Evolutionary conservation across 2,329 filamentous ascomycete species (phyloP).

Genomic region (Davidsoniella eucalypti): DNA sequence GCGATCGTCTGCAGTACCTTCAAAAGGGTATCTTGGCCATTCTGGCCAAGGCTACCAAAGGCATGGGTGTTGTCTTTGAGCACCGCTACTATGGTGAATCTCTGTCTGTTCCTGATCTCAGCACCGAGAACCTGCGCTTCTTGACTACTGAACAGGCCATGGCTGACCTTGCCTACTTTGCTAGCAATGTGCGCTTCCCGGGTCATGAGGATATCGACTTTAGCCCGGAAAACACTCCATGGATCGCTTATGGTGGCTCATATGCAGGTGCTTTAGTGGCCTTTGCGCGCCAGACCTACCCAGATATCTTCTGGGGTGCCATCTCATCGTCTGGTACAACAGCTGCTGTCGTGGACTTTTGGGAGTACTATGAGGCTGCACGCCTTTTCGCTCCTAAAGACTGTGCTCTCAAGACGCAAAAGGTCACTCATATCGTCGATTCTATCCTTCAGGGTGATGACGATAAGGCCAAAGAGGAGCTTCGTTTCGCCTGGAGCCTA

Average conservation of each 20-base stretch:
- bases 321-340: slow-evolving; percentile 72
- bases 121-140: slow-evolving; percentile 57
- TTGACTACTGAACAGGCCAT: slow-evolving; percentile 69
- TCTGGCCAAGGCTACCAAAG: slow-evolving; percentile 52
- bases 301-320: slow-evolving; percentile 59
- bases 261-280: slow-evolving; percentile 71
- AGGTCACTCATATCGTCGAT: slow-evolving; percentile 33
- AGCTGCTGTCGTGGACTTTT: slow-evolving; percentile 62
- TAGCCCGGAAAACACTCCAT: slow-evolving; percentile 48
- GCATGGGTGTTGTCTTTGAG: slow-evolving; percentile 66
- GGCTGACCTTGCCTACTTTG: slow-evolving; percentile 70
- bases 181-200: slow-evolving; percentile 51
- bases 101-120: slow-evolving; percentile 49
- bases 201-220: slow-evolving; percentile 53
- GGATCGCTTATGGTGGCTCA: slow-evolving; percentile 68
- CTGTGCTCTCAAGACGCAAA: slow-evolving; percentile 50
- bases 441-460: slow-evolving; percentile 29
- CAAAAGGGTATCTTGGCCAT: slow-evolving; percentile 63
- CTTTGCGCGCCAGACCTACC: slow-evolving; percentile 59
- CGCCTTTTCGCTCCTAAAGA: slow-evolving; percentile 33
- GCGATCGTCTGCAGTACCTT: slow-evolving; percentile 49
- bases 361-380: slow-evolving; percentile 40
- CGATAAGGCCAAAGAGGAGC: slow-evolving; percentile 25
- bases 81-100: slow-evolving; percentile 77
- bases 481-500: slow-evolving; percentile 31